Conservation (phyloP, 192 early-diverging fungal genomes). For the Podila clonocystis region DNA sequence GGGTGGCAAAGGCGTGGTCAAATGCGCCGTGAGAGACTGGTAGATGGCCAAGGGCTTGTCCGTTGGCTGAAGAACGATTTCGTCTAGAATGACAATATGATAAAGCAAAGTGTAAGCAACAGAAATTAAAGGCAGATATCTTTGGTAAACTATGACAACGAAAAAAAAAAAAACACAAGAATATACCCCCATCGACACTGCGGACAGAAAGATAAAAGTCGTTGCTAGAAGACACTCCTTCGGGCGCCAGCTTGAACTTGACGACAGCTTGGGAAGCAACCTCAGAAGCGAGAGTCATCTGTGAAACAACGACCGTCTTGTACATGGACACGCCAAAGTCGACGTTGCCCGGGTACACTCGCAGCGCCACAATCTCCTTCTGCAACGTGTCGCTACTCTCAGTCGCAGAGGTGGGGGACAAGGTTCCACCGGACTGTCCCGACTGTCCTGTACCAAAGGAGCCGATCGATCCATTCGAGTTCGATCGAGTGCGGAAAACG, state of each 20-base stretch:
- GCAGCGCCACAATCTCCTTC: constrained; percentile 55
- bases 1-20: constrained; percentile 61
- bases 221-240: constrained; percentile 49
- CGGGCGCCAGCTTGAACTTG: constrained; percentile 60
- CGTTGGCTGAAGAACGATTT: constrained; percentile 55
- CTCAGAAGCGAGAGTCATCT: constrained; percentile 55
- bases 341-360: constrained; percentile 67
- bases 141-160: too few species aligned
- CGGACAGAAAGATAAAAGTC: constrained; percentile 65
- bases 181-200: constrained; percentile 60
- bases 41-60: constrained; percentile 67
- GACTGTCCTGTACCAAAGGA: not conserved
- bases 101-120: not conserved
- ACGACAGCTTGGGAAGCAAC: constrained; percentile 61
- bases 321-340: constrained; percentile 61
- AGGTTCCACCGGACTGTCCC: not conserved
- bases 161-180: not conserved
- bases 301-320: constrained; percentile 61
- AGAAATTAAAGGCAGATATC: not conserved
- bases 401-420: constrained; percentile 22
- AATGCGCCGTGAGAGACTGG: constrained; percentile 58
- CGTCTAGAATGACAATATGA: constrained; percentile 42
- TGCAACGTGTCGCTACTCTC: constrained; percentile 27
- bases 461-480: constrained; percentile 28
- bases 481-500: constrained; percentile 7